Base-by-base conservation (phyloP, 31 red algal species). In the Porphyra umbilicalis region DNA sequence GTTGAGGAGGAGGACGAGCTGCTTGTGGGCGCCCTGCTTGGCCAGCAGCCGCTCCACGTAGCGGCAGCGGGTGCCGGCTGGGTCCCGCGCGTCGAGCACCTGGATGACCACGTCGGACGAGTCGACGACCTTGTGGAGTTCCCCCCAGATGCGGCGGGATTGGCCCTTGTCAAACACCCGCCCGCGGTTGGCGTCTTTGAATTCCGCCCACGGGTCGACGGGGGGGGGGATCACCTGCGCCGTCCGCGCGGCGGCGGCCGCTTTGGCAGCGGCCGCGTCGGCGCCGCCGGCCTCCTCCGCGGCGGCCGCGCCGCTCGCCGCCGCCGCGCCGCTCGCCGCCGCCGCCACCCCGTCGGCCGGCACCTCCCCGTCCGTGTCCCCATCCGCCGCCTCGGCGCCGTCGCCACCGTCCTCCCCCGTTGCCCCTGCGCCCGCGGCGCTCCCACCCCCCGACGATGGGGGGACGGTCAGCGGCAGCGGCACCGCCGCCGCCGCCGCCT, bases 41-140 rank as follows among this genome's bases (percentile, higher is more conserved):
- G 84, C 85, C 71, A 98, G 75, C 38, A 92, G 87, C 34, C 76
- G 79, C 81, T 98, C 96, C 20, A 98, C 74, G 37, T 88, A 91
- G 37, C 36, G 76, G 77, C 88, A 88, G 16, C 96, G 85, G 11
- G 96, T 98, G 14, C 96, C 96, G 79, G 88, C 80, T 8, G 93
- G 93, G 79, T 98, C 90, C 75, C 96, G 86, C 35, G 96, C 90
- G 81, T 98, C 96, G n/a, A 98, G 75, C 11, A 98, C 96, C 71
- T 95, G 91, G 80, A 98, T 85, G 36, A 98, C 90, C 30, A 98
- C 96, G 74, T 98, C 96, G 57, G 85, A 89, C 6, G 93, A 95
- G 57, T 98, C 96, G 4, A 98, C 82, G 77, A 98, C 96, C 76
- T 98, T 98, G 81, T 94, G 89, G 31, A 98, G 57, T 83, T 98